phyloP scores from a whole-genome alignment of 1,284 basidiomycete species.

The Microbotryomycetes sp. region DNA sequence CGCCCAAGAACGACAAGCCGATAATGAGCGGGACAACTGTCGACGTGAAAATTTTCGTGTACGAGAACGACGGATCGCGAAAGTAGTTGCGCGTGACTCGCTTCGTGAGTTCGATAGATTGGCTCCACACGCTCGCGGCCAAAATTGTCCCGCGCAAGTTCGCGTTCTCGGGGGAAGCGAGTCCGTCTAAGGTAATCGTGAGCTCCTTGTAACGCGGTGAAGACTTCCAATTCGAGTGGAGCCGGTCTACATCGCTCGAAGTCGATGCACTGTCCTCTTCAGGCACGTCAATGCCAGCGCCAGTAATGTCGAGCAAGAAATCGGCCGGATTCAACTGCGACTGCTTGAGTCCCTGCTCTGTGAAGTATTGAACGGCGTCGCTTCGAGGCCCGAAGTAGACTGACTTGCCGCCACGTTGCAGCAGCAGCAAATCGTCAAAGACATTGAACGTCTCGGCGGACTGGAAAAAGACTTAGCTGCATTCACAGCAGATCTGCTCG shows the following conservation, averaged over 20 bases:
- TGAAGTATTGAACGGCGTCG: conserved; percentile 70
- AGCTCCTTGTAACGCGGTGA: conserved; percentile 37
- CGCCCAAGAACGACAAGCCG: conserved; percentile 55
- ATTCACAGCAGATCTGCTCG: conserved; percentile 13
- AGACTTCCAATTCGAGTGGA: conserved; percentile 11
- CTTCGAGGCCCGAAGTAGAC: conserved; percentile 53
- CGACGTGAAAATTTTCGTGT: conserved; percentile 57
- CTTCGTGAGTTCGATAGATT: conserved; percentile 50
- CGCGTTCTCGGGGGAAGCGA: conserved; percentile 38
- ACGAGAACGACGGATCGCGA: conserved; percentile 64
- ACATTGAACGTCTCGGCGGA: conserved; percentile 45
- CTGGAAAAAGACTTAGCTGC: neutral
- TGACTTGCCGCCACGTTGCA: conserved; percentile 45
- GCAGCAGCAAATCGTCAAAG: conserved; percentile 51
- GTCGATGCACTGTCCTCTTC: conserved; percentile 32
- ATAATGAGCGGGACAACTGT: conserved; percentile 44
- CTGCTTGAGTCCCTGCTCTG: conserved; percentile 51
- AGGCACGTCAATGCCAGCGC: conserved; percentile 51
- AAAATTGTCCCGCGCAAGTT: conserved; percentile 24
- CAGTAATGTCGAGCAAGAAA: conserved; percentile 50
- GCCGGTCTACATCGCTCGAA: conserved; percentile 8
- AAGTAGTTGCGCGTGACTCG: conserved; percentile 54
- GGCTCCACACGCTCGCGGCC: conserved; percentile 49
- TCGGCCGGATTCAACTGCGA: conserved; percentile 33
- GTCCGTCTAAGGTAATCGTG: conserved; percentile 42